Percentiles rank a stretch among this genome's conserved stretches.
Conservation (phyloP, 441 rosid species). For the Manihot esculenta region DNA sequence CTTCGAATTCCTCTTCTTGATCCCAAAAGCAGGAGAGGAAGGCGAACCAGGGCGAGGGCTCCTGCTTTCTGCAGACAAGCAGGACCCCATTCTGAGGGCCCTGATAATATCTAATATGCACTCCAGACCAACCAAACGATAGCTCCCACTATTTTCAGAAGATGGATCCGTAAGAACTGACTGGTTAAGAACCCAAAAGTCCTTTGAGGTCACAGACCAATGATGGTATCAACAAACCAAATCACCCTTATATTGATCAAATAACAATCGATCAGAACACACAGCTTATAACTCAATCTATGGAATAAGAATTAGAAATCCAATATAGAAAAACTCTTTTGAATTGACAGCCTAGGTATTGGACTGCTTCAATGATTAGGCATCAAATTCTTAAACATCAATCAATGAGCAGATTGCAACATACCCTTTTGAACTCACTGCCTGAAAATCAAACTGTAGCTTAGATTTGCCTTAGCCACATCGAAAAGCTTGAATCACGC, state of each 20-base stretch:
- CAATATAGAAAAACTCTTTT: background rate
- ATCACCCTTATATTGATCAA: conserved; percentile 13
- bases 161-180: conserved; percentile 60
- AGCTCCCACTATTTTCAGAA: conserved; percentile 52
- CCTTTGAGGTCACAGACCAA: conserved; percentile 24
- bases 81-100: conserved; percentile 99
- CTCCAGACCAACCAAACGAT: conserved; percentile 87
- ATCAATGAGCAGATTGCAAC: conserved; percentile 6
- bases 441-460: conserved; percentile 18
- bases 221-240: conserved; percentile 19
- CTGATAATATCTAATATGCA: conserved; percentile 87
- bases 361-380: background rate
- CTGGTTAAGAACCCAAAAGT: conserved; percentile 17
- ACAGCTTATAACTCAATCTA: background rate
- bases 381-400: conserved; percentile 16
- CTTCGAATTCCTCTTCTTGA: conserved; percentile 72
- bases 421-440: conserved; percentile 18
- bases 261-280: background rate
- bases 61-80: conserved; percentile 88
- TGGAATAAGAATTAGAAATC: background rate
- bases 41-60: conserved; percentile 87
- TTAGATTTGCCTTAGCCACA: conserved; percentile 12
- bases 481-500: conserved; percentile 15
- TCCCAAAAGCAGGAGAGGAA: conserved; percentile 60
- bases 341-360: conserved; percentile 10